Conservation (phyloP, 2,329 filamentous ascomycete species). For the Verticillium albo-atrum region DNA sequence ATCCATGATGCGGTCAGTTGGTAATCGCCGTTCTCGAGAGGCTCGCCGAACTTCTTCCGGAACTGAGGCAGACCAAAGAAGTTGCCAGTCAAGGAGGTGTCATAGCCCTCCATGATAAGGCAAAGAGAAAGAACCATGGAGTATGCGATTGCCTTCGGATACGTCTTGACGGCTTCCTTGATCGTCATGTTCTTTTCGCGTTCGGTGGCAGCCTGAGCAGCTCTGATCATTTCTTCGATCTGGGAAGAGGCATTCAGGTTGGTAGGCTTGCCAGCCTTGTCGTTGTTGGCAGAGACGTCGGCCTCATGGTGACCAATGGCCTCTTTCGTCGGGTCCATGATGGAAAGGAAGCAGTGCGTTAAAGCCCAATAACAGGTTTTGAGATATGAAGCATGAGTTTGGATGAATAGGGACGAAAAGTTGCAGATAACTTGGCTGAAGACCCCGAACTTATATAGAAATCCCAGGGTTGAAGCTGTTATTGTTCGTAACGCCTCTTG, state of each 20-base stretch:
- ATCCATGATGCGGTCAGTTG: neutral
- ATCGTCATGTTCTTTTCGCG: neutral
- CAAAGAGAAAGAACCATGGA: constrained; percentile 18
- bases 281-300: neutral
- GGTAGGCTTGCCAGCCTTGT: neutral
- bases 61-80: constrained; percentile 20
- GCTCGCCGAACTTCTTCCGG: constrained; percentile 18
- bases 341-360: neutral
- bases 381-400: neutral
- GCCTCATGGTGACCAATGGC: neutral
- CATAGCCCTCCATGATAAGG: constrained; percentile 19
- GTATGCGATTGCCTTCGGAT: constrained; percentile 19
- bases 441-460: neutral
- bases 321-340: neutral
- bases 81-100: constrained; percentile 15
- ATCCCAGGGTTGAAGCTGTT: neutral
- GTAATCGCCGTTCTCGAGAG: constrained; percentile 19
- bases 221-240: neutral
- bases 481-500: neutral
- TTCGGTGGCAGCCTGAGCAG: neutral
- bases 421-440: neutral
- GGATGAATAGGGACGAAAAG: neutral
- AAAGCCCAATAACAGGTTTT: neutral
- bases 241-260: neutral
- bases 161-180: constrained; percentile 3